A percentile compares a stretch with the other conserved stretches of the same genome.
phyloP scores from a whole-genome alignment of 495 filamentous ascomycete genomes.

The Tricharina praecox region DNA sequence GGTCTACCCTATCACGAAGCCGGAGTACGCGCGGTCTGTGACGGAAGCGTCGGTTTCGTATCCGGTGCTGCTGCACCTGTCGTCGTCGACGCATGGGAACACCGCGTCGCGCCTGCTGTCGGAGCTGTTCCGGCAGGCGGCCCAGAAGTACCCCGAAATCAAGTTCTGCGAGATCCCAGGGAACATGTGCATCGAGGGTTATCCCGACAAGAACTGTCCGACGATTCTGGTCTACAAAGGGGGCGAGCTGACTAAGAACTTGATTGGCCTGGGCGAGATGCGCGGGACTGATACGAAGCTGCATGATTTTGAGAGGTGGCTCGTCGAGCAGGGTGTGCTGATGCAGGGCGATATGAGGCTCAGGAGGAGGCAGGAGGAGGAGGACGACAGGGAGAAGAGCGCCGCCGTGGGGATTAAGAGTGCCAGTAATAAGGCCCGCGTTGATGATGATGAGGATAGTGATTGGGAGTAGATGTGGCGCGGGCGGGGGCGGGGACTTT shows the following conservation, averaged over 20 bases:
- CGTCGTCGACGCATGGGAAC: conserved; percentile 57
- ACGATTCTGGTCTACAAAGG: conserved; percentile 87
- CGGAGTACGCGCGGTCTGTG: conserved; percentile 81
- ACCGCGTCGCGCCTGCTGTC: conserved; percentile 64
- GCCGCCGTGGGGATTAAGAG: conserved; percentile 28
- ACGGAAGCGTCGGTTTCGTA: conserved; percentile 67
- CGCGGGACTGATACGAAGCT: conserved; percentile 51
- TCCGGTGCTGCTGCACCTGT: conserved; percentile 73
- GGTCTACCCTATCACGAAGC: conserved; percentile 86
- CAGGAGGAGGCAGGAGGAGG: conserved; percentile 45
- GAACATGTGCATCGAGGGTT: conserved; percentile 88
- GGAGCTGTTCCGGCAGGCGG: conserved; percentile 74
- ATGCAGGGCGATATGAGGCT: conserved; percentile 56
- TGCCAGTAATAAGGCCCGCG: conserved; percentile 25
- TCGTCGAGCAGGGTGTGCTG: conserved; percentile 69
- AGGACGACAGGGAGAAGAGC: conserved; percentile 34
- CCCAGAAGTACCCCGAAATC: conserved; percentile 68
- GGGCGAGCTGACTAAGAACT: conserved; percentile 74
- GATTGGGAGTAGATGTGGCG: conserved; percentile 70
- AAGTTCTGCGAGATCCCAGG: conserved; percentile 96
- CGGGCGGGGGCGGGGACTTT: no score
- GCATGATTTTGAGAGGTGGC: conserved; percentile 49
- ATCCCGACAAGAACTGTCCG: conserved; percentile 84
- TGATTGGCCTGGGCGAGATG: conserved; percentile 69
- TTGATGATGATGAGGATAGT: conserved; percentile 48